Conservation (phyloP, 2,329 filamentous ascomycete species). For the Claviceps humidiphila region DNA sequence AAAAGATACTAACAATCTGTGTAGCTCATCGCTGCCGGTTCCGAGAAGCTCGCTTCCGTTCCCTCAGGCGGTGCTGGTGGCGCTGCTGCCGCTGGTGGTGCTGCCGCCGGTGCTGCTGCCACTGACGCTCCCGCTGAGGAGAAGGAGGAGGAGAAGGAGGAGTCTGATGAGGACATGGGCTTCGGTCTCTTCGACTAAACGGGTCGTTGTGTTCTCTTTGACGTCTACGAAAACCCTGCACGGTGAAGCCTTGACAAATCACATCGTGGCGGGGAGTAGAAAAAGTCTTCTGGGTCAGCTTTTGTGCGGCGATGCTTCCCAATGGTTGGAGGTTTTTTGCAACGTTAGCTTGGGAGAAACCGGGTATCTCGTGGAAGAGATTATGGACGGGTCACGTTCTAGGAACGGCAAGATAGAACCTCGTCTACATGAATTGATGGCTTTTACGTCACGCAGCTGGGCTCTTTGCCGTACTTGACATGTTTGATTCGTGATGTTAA, state of each 20-base stretch:
- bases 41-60: conserved; percentile 91
- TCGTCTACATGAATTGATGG: conserved; percentile 17
- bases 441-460: conserved; percentile 13
- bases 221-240: conserved; percentile 5
- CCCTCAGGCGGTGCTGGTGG: conserved; percentile 78
- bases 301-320: conserved; percentile 16
- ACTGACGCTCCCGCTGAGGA: conserved; percentile 39
- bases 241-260: conserved; percentile 10
- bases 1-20: conserved; percentile 9
- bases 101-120: conserved; percentile 51
- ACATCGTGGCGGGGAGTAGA: neutral
- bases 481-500: neutral
- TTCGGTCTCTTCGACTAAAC: conserved; percentile 66
- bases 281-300: conserved; percentile 17
- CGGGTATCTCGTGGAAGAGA: conserved; percentile 16
- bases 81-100: conserved; percentile 53
- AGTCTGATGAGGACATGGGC: conserved; percentile 66
- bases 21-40: conserved; percentile 83
- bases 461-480: neutral
- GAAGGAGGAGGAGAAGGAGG: conserved; percentile 73
- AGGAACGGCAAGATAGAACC: conserved; percentile 14
- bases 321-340: conserved; percentile 10
- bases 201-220: conserved; percentile 18
- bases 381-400: conserved; percentile 11
- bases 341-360: conserved; percentile 17